These are phyloP conservation scores for Schizochytrium sp. DNA, from an alignment of 108 stramenopile genomes.

Conservation along the genomic window DNA sequence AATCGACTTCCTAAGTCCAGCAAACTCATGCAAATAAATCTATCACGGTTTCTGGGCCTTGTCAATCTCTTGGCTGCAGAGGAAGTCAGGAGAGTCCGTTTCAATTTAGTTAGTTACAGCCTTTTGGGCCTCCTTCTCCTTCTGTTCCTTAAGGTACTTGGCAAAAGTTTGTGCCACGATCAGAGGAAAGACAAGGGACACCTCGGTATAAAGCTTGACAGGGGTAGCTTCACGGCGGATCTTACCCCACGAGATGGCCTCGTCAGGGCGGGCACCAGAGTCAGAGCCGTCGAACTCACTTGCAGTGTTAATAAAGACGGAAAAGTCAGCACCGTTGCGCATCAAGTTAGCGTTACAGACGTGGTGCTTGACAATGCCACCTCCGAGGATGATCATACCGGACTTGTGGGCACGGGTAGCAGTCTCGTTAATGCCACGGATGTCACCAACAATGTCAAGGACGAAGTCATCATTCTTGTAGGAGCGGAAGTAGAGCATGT, in stretches of 20 bases:
- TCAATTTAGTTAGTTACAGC: neutral
- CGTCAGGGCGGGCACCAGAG: constrained; percentile 95
- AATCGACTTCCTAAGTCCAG: too few relatives aligned
- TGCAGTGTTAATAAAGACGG: constrained; percentile 97
- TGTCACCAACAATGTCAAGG: constrained; percentile 93
- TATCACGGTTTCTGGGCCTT: too few relatives aligned
- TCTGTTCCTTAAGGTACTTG: constrained; percentile 75
- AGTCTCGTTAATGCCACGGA: constrained; percentile 93
- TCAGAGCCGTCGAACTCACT: constrained; percentile 98
- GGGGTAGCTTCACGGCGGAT: constrained; percentile 91
- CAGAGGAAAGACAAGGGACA: constrained; percentile 93
- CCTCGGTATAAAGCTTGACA: constrained; percentile 95
- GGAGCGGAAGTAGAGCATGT: constrained; percentile 99
- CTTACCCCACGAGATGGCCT: constrained; percentile 98
- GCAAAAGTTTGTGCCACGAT: constrained; percentile 97
- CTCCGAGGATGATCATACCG: constrained; percentile 97
- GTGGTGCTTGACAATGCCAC: constrained; percentile 98
- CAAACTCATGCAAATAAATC: too few relatives aligned
- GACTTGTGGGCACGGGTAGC: constrained; percentile 90
- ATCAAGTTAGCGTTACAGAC: constrained; percentile 99
- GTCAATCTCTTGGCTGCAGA: too few relatives aligned
- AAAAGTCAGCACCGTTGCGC: constrained; percentile 98
- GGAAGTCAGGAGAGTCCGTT: too few relatives aligned
- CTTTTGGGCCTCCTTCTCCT: neutral
- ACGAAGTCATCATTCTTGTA: constrained; percentile 97